Percentiles rank a stretch among this genome's conserved stretches.
Conservation (phyloP, 352 stramenopile genomes). For the Pythium brassicae region DNA sequence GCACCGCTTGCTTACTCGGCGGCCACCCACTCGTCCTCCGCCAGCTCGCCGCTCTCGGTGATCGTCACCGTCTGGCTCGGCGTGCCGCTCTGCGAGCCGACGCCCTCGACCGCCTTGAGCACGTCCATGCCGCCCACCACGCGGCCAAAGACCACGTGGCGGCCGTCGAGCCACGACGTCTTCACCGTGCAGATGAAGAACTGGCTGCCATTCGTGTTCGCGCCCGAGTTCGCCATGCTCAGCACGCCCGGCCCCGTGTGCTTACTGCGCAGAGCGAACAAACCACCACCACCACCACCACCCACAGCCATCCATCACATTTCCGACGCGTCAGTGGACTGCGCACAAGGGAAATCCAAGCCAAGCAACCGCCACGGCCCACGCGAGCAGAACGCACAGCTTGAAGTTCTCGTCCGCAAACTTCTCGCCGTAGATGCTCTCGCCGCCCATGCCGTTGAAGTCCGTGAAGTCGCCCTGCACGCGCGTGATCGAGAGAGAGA, state of each 20-base stretch:
- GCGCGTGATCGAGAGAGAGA: slow-evolving; percentile 2
- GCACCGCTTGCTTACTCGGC: slow-evolving; percentile 20
- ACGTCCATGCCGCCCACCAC: slow-evolving; percentile 96
- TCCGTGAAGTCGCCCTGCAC: slow-evolving; percentile 71
- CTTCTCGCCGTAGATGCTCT: slow-evolving; percentile 93
- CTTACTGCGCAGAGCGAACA: slow-evolving; percentile 44
- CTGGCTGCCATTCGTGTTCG: slow-evolving; percentile 94
- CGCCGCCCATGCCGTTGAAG: slow-evolving; percentile 92
- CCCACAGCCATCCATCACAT: no score
- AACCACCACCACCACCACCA: not conserved
- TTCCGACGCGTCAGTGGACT: no score
- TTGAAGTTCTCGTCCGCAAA: slow-evolving; percentile 98
- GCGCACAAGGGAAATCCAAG: no score
- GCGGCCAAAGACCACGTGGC: slow-evolving; percentile 91
- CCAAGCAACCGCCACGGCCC: no score
- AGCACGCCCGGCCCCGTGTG: slow-evolving; percentile 65
- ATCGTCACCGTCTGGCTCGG: slow-evolving; percentile 89
- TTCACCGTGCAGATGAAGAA: slow-evolving; percentile 97
- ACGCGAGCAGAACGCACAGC: slow-evolving; percentile 29
- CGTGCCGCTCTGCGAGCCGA: slow-evolving; percentile 90
- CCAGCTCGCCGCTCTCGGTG: slow-evolving; percentile 92
- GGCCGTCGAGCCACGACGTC: slow-evolving; percentile 88
- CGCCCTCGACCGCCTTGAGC: slow-evolving; percentile 93
- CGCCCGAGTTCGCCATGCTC: slow-evolving; percentile 83
- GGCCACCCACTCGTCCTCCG: slow-evolving; percentile 41